Evolutionary conservation across 306 rosid genomes (phyloP), one percentile per base, ranked within the genome.

Genomic region (Begonia peltatifolia): DNA sequence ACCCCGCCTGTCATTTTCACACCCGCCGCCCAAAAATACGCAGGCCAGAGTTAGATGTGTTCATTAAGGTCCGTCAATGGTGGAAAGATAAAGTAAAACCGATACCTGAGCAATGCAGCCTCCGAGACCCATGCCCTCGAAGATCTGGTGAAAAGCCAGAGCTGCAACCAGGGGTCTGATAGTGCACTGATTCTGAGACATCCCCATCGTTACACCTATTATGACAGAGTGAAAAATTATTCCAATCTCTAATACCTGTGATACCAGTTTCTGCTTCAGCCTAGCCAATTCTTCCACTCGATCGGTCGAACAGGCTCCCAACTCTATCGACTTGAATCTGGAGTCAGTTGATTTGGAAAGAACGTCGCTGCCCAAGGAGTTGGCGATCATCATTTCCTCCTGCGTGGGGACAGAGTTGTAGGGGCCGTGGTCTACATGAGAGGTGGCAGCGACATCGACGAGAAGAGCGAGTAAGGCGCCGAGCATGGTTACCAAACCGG

Each of bases 51-150:
- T 20, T 20, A 20, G 23, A 20, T 20, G 23, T 20, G 23, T 20
- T 30, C 6, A 7, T 30, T 30, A 30, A 30, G 38, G 38, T 30
- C 38, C 38, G 6, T 30, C 38, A 30, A 30, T 30, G 38, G 38
- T 9, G 38, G 8, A 30, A 30, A n/a, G 48, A 44, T 44, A 10
- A 44, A 44, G 4, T 5, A 44, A 44, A 41, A 4, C 30, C 36
- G 0, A 51, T 14, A 87, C 95, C 99, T 86, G 99, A 59, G 99
- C 95, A 36, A 90, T 93, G 67, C 95, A 90, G 9, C 94, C 99
- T 11, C 99, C 99, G 0, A 90, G 94, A 9, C 95, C 99, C 94
- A 90, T 73, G 14, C 99, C 99, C 69, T 90, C 99, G 25, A 86
- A 90, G 0, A 90, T 83, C 59, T 90, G 99, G 61, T 90, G 99